Evolutionary conservation across 73 alveolate genomes (phyloP).

Genomic region (Blepharisma japonicum): DNA sequence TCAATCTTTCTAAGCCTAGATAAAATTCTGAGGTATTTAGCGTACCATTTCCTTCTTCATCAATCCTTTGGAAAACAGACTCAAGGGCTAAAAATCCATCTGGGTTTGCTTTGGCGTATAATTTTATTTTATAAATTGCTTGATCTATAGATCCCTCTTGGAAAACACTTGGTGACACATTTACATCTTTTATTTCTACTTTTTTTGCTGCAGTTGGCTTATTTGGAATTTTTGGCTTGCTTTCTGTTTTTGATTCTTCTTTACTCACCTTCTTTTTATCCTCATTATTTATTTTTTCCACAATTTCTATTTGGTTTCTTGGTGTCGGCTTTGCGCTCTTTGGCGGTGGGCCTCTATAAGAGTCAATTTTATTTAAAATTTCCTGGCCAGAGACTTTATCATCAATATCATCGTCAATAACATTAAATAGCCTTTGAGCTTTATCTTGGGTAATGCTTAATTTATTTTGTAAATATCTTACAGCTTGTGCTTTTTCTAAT

Average conservation of each 20-base stretch:
- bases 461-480: background rate
- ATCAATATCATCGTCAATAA: background rate
- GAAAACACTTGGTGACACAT: background rate
- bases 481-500: background rate
- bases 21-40: background rate
- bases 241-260: background rate
- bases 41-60: background rate
- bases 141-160: background rate
- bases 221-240: background rate
- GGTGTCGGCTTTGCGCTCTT: background rate
- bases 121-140: constrained; percentile 3
- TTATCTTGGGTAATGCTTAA: background rate
- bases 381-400: constrained; percentile 12
- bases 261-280: background rate
- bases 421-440: background rate
- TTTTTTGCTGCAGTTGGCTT: background rate
- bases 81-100: background rate
- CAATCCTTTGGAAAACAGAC: constrained; percentile 2
- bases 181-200: background rate
- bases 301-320: background rate
- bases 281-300: background rate
- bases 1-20: constrained; percentile 3
- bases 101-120: background rate
- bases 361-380: background rate
- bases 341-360: background rate